These are phyloP conservation scores for Anthracocystis walkeri DNA, from an alignment of 1,284 basidiomycete genomes.

Conservation along the genomic window DNA sequence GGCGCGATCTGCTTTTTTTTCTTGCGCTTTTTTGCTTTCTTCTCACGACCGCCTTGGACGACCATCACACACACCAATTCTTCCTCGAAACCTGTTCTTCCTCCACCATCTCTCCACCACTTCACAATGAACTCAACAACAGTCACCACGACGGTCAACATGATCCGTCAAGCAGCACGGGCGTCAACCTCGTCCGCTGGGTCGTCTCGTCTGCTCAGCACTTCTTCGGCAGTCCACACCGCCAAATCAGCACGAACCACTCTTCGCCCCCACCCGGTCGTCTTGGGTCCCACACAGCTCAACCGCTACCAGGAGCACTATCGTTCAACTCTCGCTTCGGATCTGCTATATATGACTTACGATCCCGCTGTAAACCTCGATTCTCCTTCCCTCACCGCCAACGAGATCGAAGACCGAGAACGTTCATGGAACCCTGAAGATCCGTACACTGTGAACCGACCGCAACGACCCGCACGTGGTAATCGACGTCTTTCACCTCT, in stretches of 20 bases:
- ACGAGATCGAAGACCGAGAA: slow-evolving; percentile 60
- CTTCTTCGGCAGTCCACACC: background rate
- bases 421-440: slow-evolving; percentile 81
- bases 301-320: slow-evolving; percentile 88
- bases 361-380: slow-evolving; percentile 67
- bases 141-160: slow-evolving; percentile 39
- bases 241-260: slow-evolving; percentile 46
- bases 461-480: slow-evolving; percentile 78
- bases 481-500: slow-evolving; percentile 69
- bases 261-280: slow-evolving; percentile 51
- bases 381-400: slow-evolving; percentile 11
- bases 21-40: background rate
- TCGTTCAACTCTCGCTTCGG: slow-evolving; percentile 81
- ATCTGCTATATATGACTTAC: slow-evolving; percentile 96
- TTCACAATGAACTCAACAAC: slow-evolving; percentile 33
- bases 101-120: background rate
- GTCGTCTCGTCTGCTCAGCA: slow-evolving; percentile 22
- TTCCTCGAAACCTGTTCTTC: background rate
- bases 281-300: slow-evolving; percentile 75
- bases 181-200: slow-evolving; percentile 8
- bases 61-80: too few relatives aligned
- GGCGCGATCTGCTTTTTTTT: slow-evolving; percentile 3
- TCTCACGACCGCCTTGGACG: too few relatives aligned
- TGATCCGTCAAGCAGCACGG: slow-evolving; percentile 25
- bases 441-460: slow-evolving; percentile 81